Conservation (phyloP, 331 rosid genomes). For the Spiraea crenata region DNA sequence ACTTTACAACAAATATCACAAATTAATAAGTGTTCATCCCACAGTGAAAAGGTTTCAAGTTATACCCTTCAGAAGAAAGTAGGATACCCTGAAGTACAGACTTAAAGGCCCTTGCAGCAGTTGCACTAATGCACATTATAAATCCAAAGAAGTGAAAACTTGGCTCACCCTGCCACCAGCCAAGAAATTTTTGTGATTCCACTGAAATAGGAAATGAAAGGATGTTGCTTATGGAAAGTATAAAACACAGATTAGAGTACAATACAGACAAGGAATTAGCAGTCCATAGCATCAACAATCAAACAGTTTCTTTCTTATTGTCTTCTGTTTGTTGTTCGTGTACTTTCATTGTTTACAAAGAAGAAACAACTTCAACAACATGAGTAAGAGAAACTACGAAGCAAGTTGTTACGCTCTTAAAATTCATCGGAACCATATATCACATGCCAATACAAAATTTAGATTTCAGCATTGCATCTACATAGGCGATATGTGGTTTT, state of each 20-base stretch:
- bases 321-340: background rate
- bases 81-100: conserved; percentile 95
- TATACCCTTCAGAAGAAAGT: conserved; percentile 94
- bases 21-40: background rate
- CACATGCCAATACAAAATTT: background rate
- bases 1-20: background rate
- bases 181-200: conserved; percentile 22
- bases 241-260: background rate
- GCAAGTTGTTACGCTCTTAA: background rate
- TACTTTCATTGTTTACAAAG: background rate
- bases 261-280: conserved; percentile 7
- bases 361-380: background rate
- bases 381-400: background rate
- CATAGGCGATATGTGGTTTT: background rate
- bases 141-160: conserved; percentile 91
- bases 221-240: background rate
- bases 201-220: conserved; percentile 13
- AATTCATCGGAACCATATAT: background rate
- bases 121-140: conserved; percentile 91
- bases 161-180: conserved; percentile 90
- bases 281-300: conserved; percentile 11
- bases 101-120: conserved; percentile 99
- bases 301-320: background rate
- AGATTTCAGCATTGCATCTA: background rate
- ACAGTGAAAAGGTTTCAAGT: conserved; percentile 22